Percentiles rank a stretch among this genome's conserved stretches.
phyloP scores from a whole-genome alignment of 164 flowering plant genomes.

The Kalanchoe fedtschenkoi region DNA sequence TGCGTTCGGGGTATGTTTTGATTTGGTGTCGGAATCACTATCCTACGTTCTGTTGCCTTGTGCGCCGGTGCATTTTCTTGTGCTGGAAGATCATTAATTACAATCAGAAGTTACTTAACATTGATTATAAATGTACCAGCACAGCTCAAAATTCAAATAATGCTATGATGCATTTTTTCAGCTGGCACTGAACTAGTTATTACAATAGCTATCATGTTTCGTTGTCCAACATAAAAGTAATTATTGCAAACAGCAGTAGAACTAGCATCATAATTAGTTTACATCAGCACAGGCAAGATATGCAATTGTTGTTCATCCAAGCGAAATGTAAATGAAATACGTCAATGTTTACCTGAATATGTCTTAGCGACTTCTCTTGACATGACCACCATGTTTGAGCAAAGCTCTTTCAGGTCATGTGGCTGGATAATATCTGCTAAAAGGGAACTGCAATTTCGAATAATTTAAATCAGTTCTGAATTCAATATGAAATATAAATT shows the following conservation, averaged over 20 bases:
- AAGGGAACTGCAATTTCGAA: constrained; percentile 44
- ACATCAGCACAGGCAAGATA: not conserved
- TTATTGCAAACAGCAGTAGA: not conserved
- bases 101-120: not conserved
- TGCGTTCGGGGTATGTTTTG: constrained; percentile 21
- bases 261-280: not conserved
- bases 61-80: constrained; percentile 16
- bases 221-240: not conserved
- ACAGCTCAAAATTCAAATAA: no score
- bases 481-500: no score
- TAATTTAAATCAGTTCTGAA: constrained; percentile 11
- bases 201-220: not conserved
- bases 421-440: constrained; percentile 64
- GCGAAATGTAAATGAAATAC: not conserved
- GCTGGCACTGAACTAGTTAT: no score
- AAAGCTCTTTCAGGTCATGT: constrained; percentile 59
- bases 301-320: not conserved
- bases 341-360: constrained; percentile 31
- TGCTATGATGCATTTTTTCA: no score
- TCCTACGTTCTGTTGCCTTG: constrained; percentile 17
- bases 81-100: constrained; percentile 15
- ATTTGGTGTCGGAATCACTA: constrained; percentile 23
- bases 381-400: constrained; percentile 55
- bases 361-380: constrained; percentile 48
- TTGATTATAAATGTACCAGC: no score